Evolutionary conservation across 2,329 filamentous ascomycete species (phyloP).

Genomic region (Rutstroemia sp.): DNA sequence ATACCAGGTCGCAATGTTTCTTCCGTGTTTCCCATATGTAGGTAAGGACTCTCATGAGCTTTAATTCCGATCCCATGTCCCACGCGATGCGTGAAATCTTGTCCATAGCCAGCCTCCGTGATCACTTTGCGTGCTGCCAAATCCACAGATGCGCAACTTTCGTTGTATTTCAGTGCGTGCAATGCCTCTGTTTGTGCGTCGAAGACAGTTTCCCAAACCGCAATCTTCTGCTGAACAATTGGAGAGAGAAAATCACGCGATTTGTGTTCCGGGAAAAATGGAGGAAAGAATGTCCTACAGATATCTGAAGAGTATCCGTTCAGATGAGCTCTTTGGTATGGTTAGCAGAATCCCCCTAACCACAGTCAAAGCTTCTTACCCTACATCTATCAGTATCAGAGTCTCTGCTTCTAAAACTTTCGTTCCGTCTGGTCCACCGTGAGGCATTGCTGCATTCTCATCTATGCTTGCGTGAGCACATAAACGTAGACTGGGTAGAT

Average conservation of each 20-base stretch:
- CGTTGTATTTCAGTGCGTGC: slow-evolving; percentile 40
- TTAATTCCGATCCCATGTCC: slow-evolving; percentile 62
- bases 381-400: slow-evolving; percentile 57
- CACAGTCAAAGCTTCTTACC: slow-evolving; percentile 19
- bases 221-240: slow-evolving; percentile 39
- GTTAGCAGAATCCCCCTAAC: background rate
- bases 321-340: slow-evolving; percentile 42
- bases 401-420: slow-evolving; percentile 31
- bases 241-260: slow-evolving; percentile 10
- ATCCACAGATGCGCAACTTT: slow-evolving; percentile 52
- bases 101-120: slow-evolving; percentile 48
- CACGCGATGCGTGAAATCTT: slow-evolving; percentile 53
- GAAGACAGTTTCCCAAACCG: slow-evolving; percentile 48
- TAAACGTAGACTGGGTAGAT: no score
- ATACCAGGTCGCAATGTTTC: slow-evolving; percentile 46
- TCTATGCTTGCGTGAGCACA: no score
- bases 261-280: slow-evolving; percentile 15
- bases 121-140: slow-evolving; percentile 53
- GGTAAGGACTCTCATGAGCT: slow-evolving; percentile 56
- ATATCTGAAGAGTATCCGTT: slow-evolving; percentile 58
- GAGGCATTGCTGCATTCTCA: no score
- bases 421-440: no score
- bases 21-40: slow-evolving; percentile 52
- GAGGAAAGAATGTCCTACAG: slow-evolving; percentile 51
- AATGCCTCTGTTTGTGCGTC: slow-evolving; percentile 52